Base-by-base conservation (phyloP, 257 asterid species). In the Nyctanthes arbortristis region DNA sequence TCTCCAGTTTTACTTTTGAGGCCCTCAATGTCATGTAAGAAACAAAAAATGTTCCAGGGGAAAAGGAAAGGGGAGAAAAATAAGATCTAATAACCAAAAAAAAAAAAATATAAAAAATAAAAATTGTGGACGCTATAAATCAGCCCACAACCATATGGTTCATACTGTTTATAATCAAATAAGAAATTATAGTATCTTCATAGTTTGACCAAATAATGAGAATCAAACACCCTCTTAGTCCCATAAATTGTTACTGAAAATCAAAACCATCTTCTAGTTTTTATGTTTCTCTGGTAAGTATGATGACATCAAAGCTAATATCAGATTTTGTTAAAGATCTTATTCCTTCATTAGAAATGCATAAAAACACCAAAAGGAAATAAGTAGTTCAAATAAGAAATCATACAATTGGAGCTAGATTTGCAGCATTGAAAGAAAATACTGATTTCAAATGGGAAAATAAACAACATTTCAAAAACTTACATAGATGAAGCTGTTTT, bases 401-500 rank as follows among this genome's bases (percentile, higher is more conserved):
- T n/a, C 37, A 73, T 3, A 5, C 36, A 25, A 32, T 13, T 13
- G 20, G 13, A 52, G 62, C 40, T 12, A 66, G 3, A 18, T 7
- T 20, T 29, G 8, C 58, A 20, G 7, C 7, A 49, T 6, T 49
- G 58, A 6, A 7, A 61, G 7, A 39, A 29, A n/a, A 40, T 39
- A 32, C 2, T 32, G 35, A 32, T 32, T 32, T 32, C 7, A 4
- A 3, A 32, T 32, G 7, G 35, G 35, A 32, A 32, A 32, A 32
- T 32, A 32, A 32, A 32, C 35, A 32, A 7, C 35, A 32, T 32
- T 32, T 32, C 35, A 32, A 32, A 32, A 32, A 32, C 35, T 7
- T 32, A 2, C 35, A 32, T 32, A 32, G 4, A 32, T 32, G 35
- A 7, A 91, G 81, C 99, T 82, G 81, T 91, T 89, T 25, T 94